phyloP scores from a whole-genome alignment of 106 monocot genomes.

The Phalaenopsis aphrodite region DNA sequence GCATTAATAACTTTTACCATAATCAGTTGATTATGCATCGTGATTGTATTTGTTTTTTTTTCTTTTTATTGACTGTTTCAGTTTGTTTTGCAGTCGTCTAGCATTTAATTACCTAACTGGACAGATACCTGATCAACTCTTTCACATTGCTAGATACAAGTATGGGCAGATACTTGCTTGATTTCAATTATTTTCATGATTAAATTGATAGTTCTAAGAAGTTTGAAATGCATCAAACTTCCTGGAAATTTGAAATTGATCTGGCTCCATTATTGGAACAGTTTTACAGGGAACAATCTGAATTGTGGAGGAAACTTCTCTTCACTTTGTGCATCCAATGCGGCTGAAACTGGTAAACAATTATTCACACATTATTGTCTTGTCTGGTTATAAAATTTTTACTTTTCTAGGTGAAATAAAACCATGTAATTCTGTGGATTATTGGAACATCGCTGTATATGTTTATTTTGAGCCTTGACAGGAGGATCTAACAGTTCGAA shows the following conservation, averaged over 20 bases:
- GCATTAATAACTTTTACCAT: neutral
- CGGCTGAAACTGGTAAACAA: conserved; percentile 35
- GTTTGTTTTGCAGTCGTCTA: conserved; percentile 46
- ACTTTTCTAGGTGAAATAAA: neutral
- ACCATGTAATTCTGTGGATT: neutral
- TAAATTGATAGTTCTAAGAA: neutral
- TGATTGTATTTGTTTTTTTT: neutral
- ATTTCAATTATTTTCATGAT: neutral
- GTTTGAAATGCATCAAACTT: neutral
- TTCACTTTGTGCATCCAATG: conserved; percentile 39
- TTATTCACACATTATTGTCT: neutral
- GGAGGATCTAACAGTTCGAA: conserved; percentile 46
- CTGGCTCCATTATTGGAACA: conserved; percentile 22
- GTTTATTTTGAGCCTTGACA: conserved; percentile 18
- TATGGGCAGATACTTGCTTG: conserved; percentile 19
- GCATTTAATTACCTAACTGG: conserved; percentile 79
- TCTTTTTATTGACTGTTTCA: conserved; percentile 6
- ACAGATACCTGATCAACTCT: conserved; percentile 65
- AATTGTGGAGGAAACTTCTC: conserved; percentile 68
- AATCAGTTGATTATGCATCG: neutral
- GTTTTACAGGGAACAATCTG: conserved; percentile 87
- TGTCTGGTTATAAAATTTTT: neutral
- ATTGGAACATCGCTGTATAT: neutral
- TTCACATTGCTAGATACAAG: conserved; percentile 81
- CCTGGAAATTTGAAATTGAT: neutral